These are phyloP conservation scores for Musa schizocarpa DNA, from an alignment of 176 grass and related monocot genomes.

Conservation along the genomic window DNA sequence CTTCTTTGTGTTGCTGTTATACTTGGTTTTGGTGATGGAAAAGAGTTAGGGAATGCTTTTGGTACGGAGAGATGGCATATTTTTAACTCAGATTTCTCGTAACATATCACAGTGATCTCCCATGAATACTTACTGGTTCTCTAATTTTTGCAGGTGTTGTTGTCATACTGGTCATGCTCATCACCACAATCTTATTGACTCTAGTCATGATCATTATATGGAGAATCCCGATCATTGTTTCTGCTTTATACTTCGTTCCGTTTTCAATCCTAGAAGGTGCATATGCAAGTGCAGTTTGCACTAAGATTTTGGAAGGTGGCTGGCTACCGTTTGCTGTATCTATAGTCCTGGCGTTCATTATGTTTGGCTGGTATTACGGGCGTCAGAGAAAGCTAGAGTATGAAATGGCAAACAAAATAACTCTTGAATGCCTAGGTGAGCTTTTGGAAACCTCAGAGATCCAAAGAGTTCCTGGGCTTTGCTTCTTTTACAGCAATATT, in stretches of 20 bases:
- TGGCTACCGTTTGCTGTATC: slow-evolving; percentile 77
- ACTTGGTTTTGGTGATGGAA: slow-evolving; percentile 65
- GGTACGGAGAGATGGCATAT: slow-evolving; percentile 29
- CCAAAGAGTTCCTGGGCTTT: slow-evolving; percentile 50
- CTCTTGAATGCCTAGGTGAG: slow-evolving; percentile 35
- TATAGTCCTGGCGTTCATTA: slow-evolving; percentile 55
- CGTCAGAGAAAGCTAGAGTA: slow-evolving; percentile 62
- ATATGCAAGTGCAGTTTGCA: slow-evolving; percentile 61
- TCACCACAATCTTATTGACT: slow-evolving; percentile 71
- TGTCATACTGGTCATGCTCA: slow-evolving; percentile 84
- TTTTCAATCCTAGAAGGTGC: slow-evolving; percentile 62
- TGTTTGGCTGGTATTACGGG: slow-evolving; percentile 78
- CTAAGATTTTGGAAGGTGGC: slow-evolving; percentile 62
- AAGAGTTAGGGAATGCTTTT: slow-evolving; percentile 75
- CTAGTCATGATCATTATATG: slow-evolving; percentile 79
- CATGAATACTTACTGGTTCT: not conserved
- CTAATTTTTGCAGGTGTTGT: slow-evolving; percentile 52
- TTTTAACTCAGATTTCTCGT: not conserved
- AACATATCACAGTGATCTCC: not conserved
- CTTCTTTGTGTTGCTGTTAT: slow-evolving; percentile 58
- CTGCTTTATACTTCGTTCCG: slow-evolving; percentile 35
- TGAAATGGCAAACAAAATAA: slow-evolving; percentile 64
- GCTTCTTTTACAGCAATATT: slow-evolving; percentile 89
- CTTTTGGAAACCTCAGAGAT: slow-evolving; percentile 55
- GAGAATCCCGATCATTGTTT: slow-evolving; percentile 37